These are phyloP conservation scores for Umbellularia californica DNA, from an alignment of 164 flowering plant species.

Conservation along the genomic window DNA sequence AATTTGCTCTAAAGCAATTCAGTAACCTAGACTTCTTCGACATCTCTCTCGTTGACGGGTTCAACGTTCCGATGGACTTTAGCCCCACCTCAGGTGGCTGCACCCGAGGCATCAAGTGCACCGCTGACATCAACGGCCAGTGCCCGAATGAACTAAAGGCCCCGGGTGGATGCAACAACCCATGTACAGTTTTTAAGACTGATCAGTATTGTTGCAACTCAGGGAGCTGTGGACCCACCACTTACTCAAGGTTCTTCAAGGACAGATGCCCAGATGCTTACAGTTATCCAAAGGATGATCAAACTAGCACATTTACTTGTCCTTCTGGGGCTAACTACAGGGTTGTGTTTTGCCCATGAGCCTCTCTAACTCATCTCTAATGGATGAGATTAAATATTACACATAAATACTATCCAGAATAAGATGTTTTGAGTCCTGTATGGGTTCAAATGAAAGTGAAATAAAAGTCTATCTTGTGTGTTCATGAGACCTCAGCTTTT, in stretches of 20 bases:
- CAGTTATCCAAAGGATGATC: conserved; percentile 55
- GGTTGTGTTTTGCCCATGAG: conserved; percentile 46
- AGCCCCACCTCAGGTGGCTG: conserved; percentile 16
- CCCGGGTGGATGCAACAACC: conserved; percentile 44
- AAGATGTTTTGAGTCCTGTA: too few relatives aligned
- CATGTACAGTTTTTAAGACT: conserved; percentile 53
- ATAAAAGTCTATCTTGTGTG: too few relatives aligned
- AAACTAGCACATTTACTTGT: conserved; percentile 44
- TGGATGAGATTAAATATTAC: too few relatives aligned
- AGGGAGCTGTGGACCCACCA: conserved; percentile 35
- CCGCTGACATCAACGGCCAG: conserved; percentile 24
- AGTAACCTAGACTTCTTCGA: conserved; percentile 29
- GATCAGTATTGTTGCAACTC: conserved; percentile 35
- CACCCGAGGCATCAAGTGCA: conserved; percentile 11
- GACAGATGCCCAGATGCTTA: conserved; percentile 48
- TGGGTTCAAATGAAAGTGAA: too few relatives aligned
- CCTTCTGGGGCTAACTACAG: conserved; percentile 47
- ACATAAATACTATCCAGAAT: too few relatives aligned
- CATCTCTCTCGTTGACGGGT: conserved; percentile 34
- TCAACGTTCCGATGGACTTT: conserved; percentile 33
- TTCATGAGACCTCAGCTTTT: too few relatives aligned
- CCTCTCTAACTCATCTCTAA: not conserved
- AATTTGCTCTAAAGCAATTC: conserved; percentile 25
- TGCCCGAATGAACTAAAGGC: conserved; percentile 29
- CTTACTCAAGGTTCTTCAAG: conserved; percentile 47